Evolutionary conservation across 2,329 filamentous ascomycete species (phyloP).

Genomic region (Clarireedia monteithiana): DNA sequence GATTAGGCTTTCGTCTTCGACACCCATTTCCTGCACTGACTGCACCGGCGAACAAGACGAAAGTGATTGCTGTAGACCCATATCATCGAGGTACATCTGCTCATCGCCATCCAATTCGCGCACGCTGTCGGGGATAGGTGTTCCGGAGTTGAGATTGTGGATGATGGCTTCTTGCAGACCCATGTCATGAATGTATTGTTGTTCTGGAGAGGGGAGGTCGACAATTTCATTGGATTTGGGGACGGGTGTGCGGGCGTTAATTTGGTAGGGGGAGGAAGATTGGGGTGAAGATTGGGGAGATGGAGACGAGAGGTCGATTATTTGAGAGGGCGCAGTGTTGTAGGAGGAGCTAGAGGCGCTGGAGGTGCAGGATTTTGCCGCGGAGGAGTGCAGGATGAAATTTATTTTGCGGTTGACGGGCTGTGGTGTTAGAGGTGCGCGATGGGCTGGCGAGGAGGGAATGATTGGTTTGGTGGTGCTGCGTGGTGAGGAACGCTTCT

Average conservation of each 20-base stretch:
- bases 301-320: slow-evolving; percentile 4
- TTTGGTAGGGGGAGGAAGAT: background rate
- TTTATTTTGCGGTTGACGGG: slow-evolving; percentile 2
- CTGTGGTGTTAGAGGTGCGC: background rate
- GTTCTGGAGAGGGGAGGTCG: background rate
- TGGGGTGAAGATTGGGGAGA: background rate
- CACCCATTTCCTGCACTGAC: background rate
- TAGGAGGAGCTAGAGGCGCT: slow-evolving; percentile 1
- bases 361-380: slow-evolving; percentile 1
- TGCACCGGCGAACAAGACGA: background rate
- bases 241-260: background rate
- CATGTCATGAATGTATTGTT: background rate
- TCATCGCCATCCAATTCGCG: background rate
- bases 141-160: background rate
- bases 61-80: background rate
- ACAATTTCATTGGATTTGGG: background rate
- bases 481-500: background rate
- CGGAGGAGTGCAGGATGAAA: background rate
- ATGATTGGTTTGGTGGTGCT: background rate
- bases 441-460: background rate
- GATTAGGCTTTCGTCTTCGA: background rate
- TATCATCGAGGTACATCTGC: background rate
- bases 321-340: slow-evolving; percentile 3
- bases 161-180: background rate
- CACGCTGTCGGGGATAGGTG: background rate